Evolutionary conservation across 2,329 filamentous ascomycete species (phyloP).

Genomic region (Colletotrichum sidae): DNA sequence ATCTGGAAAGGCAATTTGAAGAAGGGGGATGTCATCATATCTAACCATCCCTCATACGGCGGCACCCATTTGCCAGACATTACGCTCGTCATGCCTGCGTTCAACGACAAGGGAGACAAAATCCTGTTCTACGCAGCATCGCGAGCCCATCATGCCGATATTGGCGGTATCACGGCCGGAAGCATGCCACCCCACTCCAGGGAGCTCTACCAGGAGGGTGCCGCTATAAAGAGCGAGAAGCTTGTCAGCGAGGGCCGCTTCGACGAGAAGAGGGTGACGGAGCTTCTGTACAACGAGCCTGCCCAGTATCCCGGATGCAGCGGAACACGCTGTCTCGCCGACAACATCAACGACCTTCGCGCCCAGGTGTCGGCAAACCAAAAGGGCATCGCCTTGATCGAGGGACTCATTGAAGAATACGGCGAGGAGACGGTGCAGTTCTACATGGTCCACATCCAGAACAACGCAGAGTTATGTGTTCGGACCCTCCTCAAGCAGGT

Average conservation of each 20-base stretch:
- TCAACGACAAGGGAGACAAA: constrained; percentile 71
- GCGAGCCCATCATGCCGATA: constrained; percentile 86
- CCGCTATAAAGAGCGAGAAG: constrained; percentile 73
- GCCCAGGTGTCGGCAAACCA: constrained; percentile 88
- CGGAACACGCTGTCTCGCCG: constrained; percentile 80
- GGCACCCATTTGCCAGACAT: constrained; percentile 88
- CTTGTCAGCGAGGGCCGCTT: constrained; percentile 82
- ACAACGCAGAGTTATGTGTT: constrained; percentile 82
- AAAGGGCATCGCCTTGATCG: constrained; percentile 86
- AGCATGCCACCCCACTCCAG: constrained; percentile 83
- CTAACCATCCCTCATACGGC: constrained; percentile 86
- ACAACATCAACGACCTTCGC: constrained; percentile 86
- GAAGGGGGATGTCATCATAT: constrained; percentile 83
- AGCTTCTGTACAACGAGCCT: constrained; percentile 79
- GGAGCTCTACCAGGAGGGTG: constrained; percentile 72
- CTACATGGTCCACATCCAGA: constrained; percentile 86
- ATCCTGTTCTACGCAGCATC: constrained; percentile 88
- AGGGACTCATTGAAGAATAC: constrained; percentile 80
- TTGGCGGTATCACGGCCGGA: constrained; percentile 83
- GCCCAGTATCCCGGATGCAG: constrained; percentile 80
- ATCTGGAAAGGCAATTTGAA: constrained; percentile 84
- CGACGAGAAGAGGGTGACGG: constrained; percentile 80
- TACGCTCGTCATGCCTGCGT: constrained; percentile 83
- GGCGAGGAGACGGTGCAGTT: constrained; percentile 82
- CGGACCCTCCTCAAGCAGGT: constrained; percentile 79